Base-by-base conservation (phyloP, 257 asterid species). In the Plantago elongata region DNA sequence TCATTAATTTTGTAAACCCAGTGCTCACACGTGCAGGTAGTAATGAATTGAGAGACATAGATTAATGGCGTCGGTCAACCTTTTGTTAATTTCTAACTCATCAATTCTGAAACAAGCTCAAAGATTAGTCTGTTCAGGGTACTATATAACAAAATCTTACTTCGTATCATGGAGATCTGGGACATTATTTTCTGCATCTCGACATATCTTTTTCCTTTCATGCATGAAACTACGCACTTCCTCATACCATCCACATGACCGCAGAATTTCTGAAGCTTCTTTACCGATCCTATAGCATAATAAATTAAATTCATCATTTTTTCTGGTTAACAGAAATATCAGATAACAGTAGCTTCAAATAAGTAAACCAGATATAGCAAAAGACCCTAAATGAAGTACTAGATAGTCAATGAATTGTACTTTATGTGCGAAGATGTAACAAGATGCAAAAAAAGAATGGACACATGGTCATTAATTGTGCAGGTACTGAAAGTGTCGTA, bases 181-280 rank as follows among this genome's bases (percentile, higher is more conserved):
- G 38, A 74, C 68, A 64, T 65, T 67, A 64, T 50, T 43, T 57
- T 68, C 78, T 30, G 69, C 77, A 72, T 69, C 80, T 66, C 63
- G 80, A 68, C 94, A 77, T 59, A 66, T 60, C 74, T 77, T 85
- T 75, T 90, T 89, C 73, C 68, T 74, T 15, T 78, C 77, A 60
- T 58, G 84, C 99, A 93, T 89, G 71, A 79, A 84, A 63, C 60
- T 69, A 60, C 68, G 72, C 68, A 93, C 95, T 76, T 93, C 89
- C 13, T 83, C 81, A 18, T 77, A 72, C 96, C 96, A 93, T 63
- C 96, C 96, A 81, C 92, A 85, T 43, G 95, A 74, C 56, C 61
- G 82, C 71, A 93, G 78, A 64, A 74, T 42, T 54, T 57, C 60
- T 65, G 90, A 75, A 76, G 97, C 95, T 71, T 89, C 95, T 76